Evolutionary conservation across 1,139 yeast species (phyloP).

Genomic region (Geotrichum siamense): DNA sequence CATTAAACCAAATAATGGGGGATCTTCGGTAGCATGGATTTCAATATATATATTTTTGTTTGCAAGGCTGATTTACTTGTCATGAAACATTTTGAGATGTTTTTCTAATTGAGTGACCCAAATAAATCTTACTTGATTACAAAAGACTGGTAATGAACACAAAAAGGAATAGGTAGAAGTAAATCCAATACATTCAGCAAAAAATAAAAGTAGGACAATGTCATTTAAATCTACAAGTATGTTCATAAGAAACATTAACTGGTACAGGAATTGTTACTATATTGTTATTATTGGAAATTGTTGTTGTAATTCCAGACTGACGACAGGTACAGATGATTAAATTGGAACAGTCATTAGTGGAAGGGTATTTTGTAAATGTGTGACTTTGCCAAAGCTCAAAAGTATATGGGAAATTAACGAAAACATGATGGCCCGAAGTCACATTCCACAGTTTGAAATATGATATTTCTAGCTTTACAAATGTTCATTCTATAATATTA

Average conservation of each 20-base stretch:
- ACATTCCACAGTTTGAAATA: conserved; percentile 36
- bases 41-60: too few relatives aligned
- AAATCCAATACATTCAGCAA: conserved; percentile 65
- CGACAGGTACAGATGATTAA: conserved; percentile 33
- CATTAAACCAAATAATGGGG: too few relatives aligned
- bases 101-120: too few relatives aligned
- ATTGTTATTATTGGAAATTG: conserved; percentile 17
- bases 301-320: conserved; percentile 30
- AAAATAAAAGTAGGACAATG: conserved; percentile 45
- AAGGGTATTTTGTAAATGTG: conserved; percentile 51
- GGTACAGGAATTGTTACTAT: conserved; percentile 32
- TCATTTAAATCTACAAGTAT: conserved; percentile 41
- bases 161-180: conserved; percentile 47
- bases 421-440: conserved; percentile 53
- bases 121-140: too few relatives aligned
- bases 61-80: too few relatives aligned
- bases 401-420: conserved; percentile 49
- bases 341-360: conserved; percentile 24
- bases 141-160: too few relatives aligned
- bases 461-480: conserved; percentile 27
- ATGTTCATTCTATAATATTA: conserved; percentile 26
- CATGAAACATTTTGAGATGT: too few relatives aligned
- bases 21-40: too few relatives aligned
- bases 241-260: conserved; percentile 56
- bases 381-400: conserved; percentile 50